Base-by-base conservation (phyloP, 2,329 filamentous ascomycete genomes). In the Diaporthe velutina region DNA sequence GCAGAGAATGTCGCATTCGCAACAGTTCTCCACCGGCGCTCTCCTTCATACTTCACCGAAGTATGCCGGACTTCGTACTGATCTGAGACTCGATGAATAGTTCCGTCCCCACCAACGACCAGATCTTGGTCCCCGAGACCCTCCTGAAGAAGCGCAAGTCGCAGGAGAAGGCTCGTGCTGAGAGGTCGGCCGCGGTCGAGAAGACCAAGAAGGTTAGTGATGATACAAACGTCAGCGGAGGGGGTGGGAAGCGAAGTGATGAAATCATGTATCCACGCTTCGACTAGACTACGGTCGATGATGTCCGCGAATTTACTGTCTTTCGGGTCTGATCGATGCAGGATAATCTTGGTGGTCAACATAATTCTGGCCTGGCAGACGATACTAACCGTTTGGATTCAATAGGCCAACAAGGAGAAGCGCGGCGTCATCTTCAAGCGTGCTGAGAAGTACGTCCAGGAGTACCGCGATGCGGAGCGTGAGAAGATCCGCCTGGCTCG, bases 141-240 rank as follows among this genome's bases (percentile, higher is more conserved):
- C 95, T 99, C 84, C 93, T 99, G 88, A 99, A 99, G 94, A 99
- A 99, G 95, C 95, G 97, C 91, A 99, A 99, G 95, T 95, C 92
- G 87, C 96, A 98, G 90, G 97, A 99, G 93, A 98, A 98, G 93
- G 95, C 96, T 86, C 94, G 96, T 87, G 96, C 97, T 87, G 94
- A 96, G 89, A 93, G 93, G 86, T 87, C 90, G 81, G 91, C 94
- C 79, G 94, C 94, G 83, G 86, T 92, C 80, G 91, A 95, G 88
- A 94, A 98, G 91, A 94, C 93, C 88, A 97, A 97, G 90, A 91
- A 95, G 90, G 97, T 98, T 86, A 86, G 81, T 92, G 4, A 13
- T 78, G 89, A 88, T 76, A n/a, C 77, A 54, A 19, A 30, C 74
- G 75, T 25, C 19, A 12, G 28, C 75, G 78, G 73, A 72, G 71